Percentiles rank a stretch among this genome's conserved stretches.
These are phyloP conservation scores for Mycena citricolor DNA, from an alignment of 1,284 basidiomycete species.

Conservation along the genomic window DNA sequence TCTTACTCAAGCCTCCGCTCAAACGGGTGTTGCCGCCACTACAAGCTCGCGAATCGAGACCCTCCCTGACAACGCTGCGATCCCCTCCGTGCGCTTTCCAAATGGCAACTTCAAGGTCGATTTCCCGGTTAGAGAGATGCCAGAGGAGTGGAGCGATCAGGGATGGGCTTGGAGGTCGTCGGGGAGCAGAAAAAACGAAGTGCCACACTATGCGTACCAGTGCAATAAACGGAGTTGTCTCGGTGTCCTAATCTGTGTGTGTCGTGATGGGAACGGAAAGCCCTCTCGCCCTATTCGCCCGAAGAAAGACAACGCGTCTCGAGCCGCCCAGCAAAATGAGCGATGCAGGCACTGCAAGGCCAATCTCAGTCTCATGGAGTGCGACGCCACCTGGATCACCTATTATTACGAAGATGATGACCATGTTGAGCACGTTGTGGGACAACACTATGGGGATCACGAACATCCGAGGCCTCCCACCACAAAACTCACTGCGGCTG, in stretches of 20 bases:
- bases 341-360: constrained; percentile 4
- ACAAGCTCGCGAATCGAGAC: too few relatives aligned
- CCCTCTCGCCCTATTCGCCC: constrained; percentile 1
- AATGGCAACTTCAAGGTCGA: constrained; percentile 8
- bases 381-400: constrained; percentile 1
- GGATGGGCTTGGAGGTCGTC: constrained; percentile 11
- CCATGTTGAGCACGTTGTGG: background rate
- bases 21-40: too few relatives aligned
- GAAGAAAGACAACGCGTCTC: background rate
- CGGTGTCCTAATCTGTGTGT: constrained; percentile 1
- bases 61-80: too few relatives aligned
- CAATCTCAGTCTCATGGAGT: constrained; percentile 1
- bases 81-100: constrained; percentile 1
- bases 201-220: constrained; percentile 2
- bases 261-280: background rate
- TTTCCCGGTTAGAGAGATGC: constrained; percentile 1
- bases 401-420: constrained; percentile 3
- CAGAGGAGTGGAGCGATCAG: constrained; percentile 3
- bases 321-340: background rate
- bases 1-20: too few relatives aligned
- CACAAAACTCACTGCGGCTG: background rate
- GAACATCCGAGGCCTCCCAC: constrained; percentile 3
- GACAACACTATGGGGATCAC: constrained; percentile 1
- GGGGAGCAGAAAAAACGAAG: constrained; percentile 1
- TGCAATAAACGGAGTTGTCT: constrained; percentile 8